Conservation (phyloP, 805 yeast genomes). For the Myxozyma nipponensis region DNA sequence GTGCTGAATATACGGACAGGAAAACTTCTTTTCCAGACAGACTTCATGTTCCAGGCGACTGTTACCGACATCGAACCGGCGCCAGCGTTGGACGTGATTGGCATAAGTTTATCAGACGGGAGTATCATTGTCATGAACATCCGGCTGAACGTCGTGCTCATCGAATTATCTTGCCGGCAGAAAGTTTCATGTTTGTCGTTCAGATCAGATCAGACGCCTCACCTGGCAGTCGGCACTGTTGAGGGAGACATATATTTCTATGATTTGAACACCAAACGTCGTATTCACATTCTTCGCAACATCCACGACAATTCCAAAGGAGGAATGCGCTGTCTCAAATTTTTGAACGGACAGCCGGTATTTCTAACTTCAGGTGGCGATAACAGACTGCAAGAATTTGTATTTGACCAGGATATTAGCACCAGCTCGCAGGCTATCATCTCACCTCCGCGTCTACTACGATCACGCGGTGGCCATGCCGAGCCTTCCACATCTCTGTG, state of each 20-base stretch:
- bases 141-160: conserved; percentile 54
- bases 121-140: conserved; percentile 62
- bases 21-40: conserved; percentile 57
- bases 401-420: conserved; percentile 86
- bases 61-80: conserved; percentile 73
- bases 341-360: conserved; percentile 88
- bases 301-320: conserved; percentile 65
- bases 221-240: conserved; percentile 71
- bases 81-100: conserved; percentile 81
- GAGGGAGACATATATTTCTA: conserved; percentile 84
- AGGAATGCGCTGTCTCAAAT: conserved; percentile 69
- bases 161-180: conserved; percentile 44
- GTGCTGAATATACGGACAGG: conserved; percentile 76
- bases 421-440: conserved; percentile 52
- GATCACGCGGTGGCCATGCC: conserved; percentile 97
- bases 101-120: conserved; percentile 71
- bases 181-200: conserved; percentile 64
- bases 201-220: conserved; percentile 84
- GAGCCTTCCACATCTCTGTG: conserved; percentile 74
- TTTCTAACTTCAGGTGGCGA: conserved; percentile 88
- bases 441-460: conserved; percentile 83
- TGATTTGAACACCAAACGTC: conserved; percentile 65
- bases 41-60: conserved; percentile 44
- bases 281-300: conserved; percentile 70
- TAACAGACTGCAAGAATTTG: conserved; percentile 74